A percentile compares a stretch with the other conserved stretches of the same genome.
phyloP scores from a whole-genome alignment of 257 asterid genomes.

The Coffea canephora region DNA sequence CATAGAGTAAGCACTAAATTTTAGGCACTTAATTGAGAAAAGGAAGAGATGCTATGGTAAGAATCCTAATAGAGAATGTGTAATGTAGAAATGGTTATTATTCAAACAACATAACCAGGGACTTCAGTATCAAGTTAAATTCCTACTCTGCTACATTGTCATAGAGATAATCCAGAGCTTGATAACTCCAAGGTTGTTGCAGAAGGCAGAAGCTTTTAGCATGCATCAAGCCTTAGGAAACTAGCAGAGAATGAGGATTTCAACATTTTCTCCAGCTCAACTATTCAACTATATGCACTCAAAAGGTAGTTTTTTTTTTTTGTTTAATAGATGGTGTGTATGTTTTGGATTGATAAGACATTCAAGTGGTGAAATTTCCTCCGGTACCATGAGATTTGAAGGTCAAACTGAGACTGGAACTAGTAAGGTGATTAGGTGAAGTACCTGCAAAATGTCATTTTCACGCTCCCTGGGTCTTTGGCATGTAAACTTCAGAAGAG shows the following conservation, averaged over 20 bases:
- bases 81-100: neutral
- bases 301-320: too few relatives aligned
- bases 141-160: neutral
- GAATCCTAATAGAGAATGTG: neutral
- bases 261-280: neutral
- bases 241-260: neutral
- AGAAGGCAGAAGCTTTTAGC: neutral
- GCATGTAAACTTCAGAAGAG: constrained; percentile 91
- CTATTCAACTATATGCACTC: neutral
- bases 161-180: neutral
- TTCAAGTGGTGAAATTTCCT: neutral
- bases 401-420: constrained; percentile 4
- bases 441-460: constrained; percentile 84
- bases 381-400: neutral
- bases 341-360: neutral
- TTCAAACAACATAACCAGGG: neutral
- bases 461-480: constrained; percentile 98
- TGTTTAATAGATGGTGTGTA: neutral
- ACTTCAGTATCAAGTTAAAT: neutral
- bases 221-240: neutral
- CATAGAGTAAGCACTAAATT: neutral
- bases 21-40: neutral
- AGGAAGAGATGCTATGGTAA: neutral
- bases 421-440: neutral
- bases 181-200: neutral